Percentiles rank a stretch among this genome's conserved stretches.
phyloP scores from a whole-genome alignment of 169 alveolate species.

The Plasmodium vivax region DNA sequence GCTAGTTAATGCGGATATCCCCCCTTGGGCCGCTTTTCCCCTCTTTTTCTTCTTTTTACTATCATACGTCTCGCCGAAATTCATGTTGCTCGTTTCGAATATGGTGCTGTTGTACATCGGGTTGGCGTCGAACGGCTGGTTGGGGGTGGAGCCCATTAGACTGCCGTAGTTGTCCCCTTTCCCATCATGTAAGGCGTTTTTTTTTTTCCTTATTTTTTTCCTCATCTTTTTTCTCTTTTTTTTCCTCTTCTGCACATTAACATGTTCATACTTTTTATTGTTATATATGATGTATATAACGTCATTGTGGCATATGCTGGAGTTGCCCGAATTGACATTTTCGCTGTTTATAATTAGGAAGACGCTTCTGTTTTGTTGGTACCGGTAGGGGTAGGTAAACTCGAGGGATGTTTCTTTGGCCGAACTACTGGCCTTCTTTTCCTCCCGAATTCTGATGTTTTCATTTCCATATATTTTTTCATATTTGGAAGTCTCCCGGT shows the following conservation, averaged over 20 bases:
- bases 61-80: slow-evolving; percentile 14
- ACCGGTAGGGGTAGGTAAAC: slow-evolving; percentile 61
- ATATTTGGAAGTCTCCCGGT: slow-evolving; percentile 29
- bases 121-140: slow-evolving; percentile 5
- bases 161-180: slow-evolving; percentile 26
- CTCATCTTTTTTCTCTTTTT: not conserved
- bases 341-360: slow-evolving; percentile 57
- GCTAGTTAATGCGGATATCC: not conserved
- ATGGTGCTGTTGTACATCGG: slow-evolving; percentile 71
- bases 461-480: slow-evolving; percentile 71
- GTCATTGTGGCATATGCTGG: slow-evolving; percentile 50
- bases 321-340: slow-evolving; percentile 42
- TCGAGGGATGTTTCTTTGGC: slow-evolving; percentile 58
- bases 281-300: slow-evolving; percentile 65
- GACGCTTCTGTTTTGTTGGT: slow-evolving; percentile 50
- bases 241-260: slow-evolving; percentile 41
- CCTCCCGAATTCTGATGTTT: slow-evolving; percentile 34
- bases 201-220: slow-evolving; percentile 23
- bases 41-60: slow-evolving; percentile 6
- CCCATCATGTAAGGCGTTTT: not conserved
- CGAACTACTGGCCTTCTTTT: not conserved
- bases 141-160: not conserved
- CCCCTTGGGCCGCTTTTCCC: not conserved
- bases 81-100: slow-evolving; percentile 61
- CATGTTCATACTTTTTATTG: slow-evolving; percentile 72